A percentile compares a stretch with the other conserved stretches of the same genome.
Evolutionary conservation across 768 basidiomycete species (phyloP).

Genomic region (Roridomyces roridus): DNA sequence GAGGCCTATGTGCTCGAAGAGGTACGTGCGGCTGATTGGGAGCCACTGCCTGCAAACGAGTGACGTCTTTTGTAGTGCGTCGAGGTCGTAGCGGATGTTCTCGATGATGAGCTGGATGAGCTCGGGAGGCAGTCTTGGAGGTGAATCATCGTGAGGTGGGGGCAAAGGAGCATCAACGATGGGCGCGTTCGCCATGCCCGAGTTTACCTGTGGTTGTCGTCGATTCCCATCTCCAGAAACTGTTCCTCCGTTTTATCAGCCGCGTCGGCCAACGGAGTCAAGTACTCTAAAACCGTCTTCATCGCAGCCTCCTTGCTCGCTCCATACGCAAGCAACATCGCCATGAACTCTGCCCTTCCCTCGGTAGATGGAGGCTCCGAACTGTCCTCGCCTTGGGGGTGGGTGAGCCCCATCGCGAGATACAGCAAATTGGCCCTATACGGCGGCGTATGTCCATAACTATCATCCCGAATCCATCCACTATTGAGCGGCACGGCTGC

Average conservation of each 20-base stretch:
- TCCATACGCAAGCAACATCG: background rate
- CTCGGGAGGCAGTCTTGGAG: constrained; percentile 1
- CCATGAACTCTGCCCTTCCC: background rate
- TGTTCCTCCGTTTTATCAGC: background rate
- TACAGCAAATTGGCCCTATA: background rate
- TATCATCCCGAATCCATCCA: background rate
- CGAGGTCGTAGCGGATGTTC: background rate
- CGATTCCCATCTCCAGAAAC: background rate
- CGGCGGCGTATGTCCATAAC: background rate
- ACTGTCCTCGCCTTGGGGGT: background rate
- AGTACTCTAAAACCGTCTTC: background rate
- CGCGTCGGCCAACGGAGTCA: background rate
- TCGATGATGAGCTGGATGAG: constrained; percentile 11
- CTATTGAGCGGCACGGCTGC: background rate
- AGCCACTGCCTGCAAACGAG: constrained; percentile 11
- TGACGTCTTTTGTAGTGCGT: background rate
- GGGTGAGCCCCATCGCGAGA: background rate
- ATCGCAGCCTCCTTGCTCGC: background rate
- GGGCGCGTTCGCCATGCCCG: too few relatives aligned
- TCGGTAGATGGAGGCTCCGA: background rate
- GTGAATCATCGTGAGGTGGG: background rate
- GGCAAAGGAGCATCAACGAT: too few relatives aligned
- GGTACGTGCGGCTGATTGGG: background rate
- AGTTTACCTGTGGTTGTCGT: too few relatives aligned
- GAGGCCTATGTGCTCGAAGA: constrained; percentile 4